A percentile compares a stretch with the other conserved stretches of the same genome.
Conservation (phyloP, 495 filamentous ascomycete species). For the Aspergillus conjunctus region DNA sequence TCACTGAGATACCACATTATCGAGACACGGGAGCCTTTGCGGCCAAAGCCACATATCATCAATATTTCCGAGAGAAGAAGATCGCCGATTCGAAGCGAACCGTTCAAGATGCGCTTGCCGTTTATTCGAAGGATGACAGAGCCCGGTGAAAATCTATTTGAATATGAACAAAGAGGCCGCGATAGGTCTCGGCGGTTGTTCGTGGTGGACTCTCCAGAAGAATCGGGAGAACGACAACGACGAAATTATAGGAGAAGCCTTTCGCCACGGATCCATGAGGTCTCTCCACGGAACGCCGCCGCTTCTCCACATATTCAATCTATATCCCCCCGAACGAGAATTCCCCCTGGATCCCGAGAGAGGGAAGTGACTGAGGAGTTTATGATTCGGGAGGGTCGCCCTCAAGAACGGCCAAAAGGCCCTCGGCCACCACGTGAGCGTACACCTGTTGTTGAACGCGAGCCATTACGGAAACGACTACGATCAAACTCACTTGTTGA, state of each 20-base stretch:
- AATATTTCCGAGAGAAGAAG: conserved; percentile 14
- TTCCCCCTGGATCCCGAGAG: conserved; percentile 2
- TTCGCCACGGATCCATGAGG: not conserved
- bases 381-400: conserved; percentile 2
- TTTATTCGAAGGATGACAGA: conserved; percentile 15
- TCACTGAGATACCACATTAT: conserved; percentile 19
- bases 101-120: conserved; percentile 21
- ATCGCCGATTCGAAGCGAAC: conserved; percentile 18
- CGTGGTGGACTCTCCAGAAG: conserved; percentile 20
- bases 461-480: conserved; percentile 20
- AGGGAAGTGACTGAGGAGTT: not conserved
- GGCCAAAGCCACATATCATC: conserved; percentile 1
- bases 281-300: not conserved
- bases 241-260: not conserved
- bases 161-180: conserved; percentile 13
- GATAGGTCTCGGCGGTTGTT: conserved; percentile 20
- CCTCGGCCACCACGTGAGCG: conserved; percentile 26
- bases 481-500: conserved; percentile 14
- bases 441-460: conserved; percentile 27
- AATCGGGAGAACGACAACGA: not conserved
- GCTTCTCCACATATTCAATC: conserved; percentile 16
- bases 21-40: conserved; percentile 15
- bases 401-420: conserved; percentile 4
- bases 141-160: not conserved
- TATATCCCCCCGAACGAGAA: conserved; percentile 13